Evolutionary conservation across 2,329 filamentous ascomycete species (phyloP), one percentile per base, ranked within the genome.

Genomic region (Trichoderma polysporum): DNA sequence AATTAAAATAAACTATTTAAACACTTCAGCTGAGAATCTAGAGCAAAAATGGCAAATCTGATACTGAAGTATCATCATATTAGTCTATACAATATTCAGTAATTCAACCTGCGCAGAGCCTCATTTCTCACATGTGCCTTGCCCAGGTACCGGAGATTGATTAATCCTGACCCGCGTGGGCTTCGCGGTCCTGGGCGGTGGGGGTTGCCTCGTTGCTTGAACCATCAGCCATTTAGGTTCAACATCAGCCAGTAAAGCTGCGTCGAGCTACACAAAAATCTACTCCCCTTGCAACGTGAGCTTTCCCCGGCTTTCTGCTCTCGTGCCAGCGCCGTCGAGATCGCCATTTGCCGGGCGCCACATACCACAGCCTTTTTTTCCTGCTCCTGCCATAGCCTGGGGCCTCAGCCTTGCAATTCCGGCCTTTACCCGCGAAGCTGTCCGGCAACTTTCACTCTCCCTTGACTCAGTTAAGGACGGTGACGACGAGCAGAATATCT

Each of bases 401-500:
- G 10, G 13, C 37, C 39, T 64, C 61, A 64, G 61, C 61, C 61
- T 64, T 35, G 61, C 50, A 47, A 33, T 47, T 19, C 58, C 61
- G 61, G 39, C 61, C 37, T 64, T 64, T 64, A 64, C 27, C 61
- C 61, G 61, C 37, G n/a, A n/a, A 64, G n/a, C 35, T 47, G 29
- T 39, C 35, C 50, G 33, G 52, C 62, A 56, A 41, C 61, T 33
- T 53, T 25, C 53, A 39, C 53, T 45, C 61, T 66, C 62, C 52
- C 62, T 66, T 66, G 52, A 39, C 41, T 66, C 33, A 31, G 22
- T 29, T 45, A 50, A 19, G 39, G 37, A 54, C 49, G 62, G 53
- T 39, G 66, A 58, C 61, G 59, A 64, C 49, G 39, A 58, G 19
- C 66, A 53, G 37, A 33, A 25, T 19, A 64, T 35, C 35, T 33